Evolutionary conservation across 2,329 filamentous ascomycete genomes (phyloP).

Genomic region (Emydomyces testavorans): DNA sequence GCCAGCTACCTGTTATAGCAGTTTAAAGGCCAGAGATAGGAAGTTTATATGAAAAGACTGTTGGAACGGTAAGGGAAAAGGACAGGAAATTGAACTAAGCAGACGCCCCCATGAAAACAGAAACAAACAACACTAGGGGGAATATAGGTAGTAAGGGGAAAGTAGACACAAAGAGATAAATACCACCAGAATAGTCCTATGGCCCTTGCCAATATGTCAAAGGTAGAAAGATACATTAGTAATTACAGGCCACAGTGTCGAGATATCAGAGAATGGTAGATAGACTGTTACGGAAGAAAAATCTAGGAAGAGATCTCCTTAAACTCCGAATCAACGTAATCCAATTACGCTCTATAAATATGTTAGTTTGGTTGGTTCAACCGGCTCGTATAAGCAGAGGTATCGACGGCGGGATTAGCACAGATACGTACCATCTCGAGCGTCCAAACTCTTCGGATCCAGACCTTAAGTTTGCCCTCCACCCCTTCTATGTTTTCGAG

Average conservation of each 20-base stretch:
- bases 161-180: neutral
- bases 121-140: slow-evolving; percentile 2
- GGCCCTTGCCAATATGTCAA: neutral
- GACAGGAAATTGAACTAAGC: neutral
- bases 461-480: slow-evolving; percentile 86
- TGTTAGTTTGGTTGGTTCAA: neutral
- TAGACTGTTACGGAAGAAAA: neutral
- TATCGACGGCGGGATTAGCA: neutral
- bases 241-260: neutral
- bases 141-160: slow-evolving; percentile 3
- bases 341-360: slow-evolving; percentile 16
- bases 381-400: neutral
- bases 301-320: neutral
- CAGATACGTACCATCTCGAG: slow-evolving; percentile 67
- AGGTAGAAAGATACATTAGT: neutral
- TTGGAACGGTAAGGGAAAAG: neutral
- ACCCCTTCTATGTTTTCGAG: slow-evolving; percentile 81
- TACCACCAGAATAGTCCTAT: neutral
- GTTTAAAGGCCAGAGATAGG: neutral
- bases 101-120: neutral
- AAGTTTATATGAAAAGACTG: neutral
- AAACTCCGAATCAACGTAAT: slow-evolving; percentile 12
- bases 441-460: slow-evolving; percentile 97
- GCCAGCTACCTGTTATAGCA: no score
- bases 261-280: neutral